Evolutionary conservation across 2,329 filamentous ascomycete genomes (phyloP), one percentile per base, ranked within the genome.

Genomic region (Arachnomyces sp.): DNA sequence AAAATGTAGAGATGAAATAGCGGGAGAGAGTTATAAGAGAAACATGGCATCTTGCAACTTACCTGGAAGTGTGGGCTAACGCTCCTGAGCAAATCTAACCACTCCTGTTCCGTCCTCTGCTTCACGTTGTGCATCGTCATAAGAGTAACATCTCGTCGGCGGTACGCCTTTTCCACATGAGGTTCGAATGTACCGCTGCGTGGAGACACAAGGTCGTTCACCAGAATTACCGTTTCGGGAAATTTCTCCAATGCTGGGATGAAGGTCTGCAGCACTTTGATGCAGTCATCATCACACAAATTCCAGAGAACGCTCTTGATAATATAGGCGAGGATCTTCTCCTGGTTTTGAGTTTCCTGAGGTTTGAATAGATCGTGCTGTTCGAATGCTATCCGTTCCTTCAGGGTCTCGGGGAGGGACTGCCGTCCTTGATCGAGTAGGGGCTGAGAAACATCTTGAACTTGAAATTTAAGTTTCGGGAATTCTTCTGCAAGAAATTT

Each of bases 41-140:
- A 36, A 17, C 6, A 25, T 18, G 7, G 7, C 9, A 18, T 9
- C 16, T 7, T 11, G 8, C n/a, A 18, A 25, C 34, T 36, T 14
- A 36, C 34, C 18, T 36, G 17, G 34, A 36, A 17, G 9, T 25
- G 9, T 14, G 11, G 16, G 14, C 18, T 36, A 7, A 16, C 34
- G 8, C 17, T 14, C 9, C 28, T 11, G 30, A 50, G 33, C 30
- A 50, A 36, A 13, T 32, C 35, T 12, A 31, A 25, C 42, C 47
- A 50, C 28, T 49, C 45, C 13, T 25, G 33, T 21, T 40, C 44
- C 7, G 34, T 49, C 16, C 47, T 40, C 31, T 47, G 47, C 40
- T 50, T 49, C 14, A 35, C 44, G 42, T 50, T 50, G 29, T 49
- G 47, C 47, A 50, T 50, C 6, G 47, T 50, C 47, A 49, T 50